A percentile compares a stretch with the other conserved stretches of the same genome.
Conservation (phyloP, 805 yeast species). For the Nakazawaea anatomiae region DNA sequence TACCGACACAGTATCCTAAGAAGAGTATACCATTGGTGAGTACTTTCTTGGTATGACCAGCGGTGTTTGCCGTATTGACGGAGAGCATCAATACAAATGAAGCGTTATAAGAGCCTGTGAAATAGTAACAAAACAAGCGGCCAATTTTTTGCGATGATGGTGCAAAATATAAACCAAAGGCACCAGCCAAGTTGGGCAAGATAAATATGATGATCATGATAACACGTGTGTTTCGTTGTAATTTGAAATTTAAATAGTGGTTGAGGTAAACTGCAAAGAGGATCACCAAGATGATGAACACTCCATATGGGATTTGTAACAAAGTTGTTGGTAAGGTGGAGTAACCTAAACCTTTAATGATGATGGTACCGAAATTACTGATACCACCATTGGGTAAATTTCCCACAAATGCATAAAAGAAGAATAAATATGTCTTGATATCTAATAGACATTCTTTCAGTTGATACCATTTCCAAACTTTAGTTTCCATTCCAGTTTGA, state of each 20-base stretch:
- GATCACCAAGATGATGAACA: constrained; percentile 5
- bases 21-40: constrained; percentile 27
- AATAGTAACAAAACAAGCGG: constrained; percentile 7
- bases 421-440: constrained; percentile 17
- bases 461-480: constrained; percentile 21
- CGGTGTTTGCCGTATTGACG: constrained; percentile 28
- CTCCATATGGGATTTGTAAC: constrained; percentile 11
- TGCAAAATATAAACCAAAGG: constrained; percentile 15
- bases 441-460: constrained; percentile 21
- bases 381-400: constrained; percentile 17
- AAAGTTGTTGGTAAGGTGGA: constrained; percentile 3
- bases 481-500: constrained; percentile 25
- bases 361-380: constrained; percentile 16
- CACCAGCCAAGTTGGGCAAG: constrained; percentile 1
- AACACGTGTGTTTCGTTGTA: not conserved
- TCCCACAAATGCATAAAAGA: constrained; percentile 9
- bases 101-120: constrained; percentile 11
- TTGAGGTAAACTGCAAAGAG: not conserved
- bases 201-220: constrained; percentile 4
- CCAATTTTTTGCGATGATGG: constrained; percentile 8
- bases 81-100: constrained; percentile 19
- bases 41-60: constrained; percentile 33
- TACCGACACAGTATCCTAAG: constrained; percentile 30
- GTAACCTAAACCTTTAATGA: constrained; percentile 13
- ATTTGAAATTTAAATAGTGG: not conserved